Evolutionary conservation across 2,329 filamentous ascomycete genomes (phyloP).

Genomic region (Aspergillus pseudoterreus): DNA sequence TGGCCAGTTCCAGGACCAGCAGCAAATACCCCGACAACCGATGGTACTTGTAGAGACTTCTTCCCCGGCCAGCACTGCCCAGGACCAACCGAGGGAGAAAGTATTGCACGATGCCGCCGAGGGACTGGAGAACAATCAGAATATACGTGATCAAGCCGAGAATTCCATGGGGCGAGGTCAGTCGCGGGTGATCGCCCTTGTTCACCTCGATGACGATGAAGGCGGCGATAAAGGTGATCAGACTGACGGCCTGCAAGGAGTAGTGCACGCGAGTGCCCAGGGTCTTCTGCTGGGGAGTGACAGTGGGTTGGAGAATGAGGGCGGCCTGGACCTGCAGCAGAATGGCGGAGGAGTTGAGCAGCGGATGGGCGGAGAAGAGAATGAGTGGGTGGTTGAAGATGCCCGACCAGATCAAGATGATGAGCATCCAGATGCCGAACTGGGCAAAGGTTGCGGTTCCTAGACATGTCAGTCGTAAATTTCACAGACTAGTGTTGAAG

Average conservation of each 20-base stretch:
- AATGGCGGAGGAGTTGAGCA: conserved; percentile 61
- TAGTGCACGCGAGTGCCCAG: conserved; percentile 64
- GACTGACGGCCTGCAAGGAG: conserved; percentile 58
- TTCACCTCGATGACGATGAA: conserved; percentile 60
- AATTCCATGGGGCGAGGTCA: conserved; percentile 76
- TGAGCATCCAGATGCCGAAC: conserved; percentile 70
- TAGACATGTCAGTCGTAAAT: conserved; percentile 33
- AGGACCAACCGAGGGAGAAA: conserved; percentile 65
- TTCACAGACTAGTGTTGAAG: background rate
- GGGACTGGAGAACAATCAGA: conserved; percentile 66
- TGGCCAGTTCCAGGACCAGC: conserved; percentile 66
- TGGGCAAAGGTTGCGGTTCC: conserved; percentile 81
- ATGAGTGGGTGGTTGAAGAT: conserved; percentile 69
- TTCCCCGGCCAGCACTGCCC: conserved; percentile 74
- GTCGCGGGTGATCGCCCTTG: conserved; percentile 67
- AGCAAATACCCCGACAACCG: conserved; percentile 71
- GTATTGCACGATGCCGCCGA: conserved; percentile 80
- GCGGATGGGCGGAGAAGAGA: conserved; percentile 83
- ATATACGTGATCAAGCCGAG: conserved; percentile 75
- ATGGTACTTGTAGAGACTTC: conserved; percentile 87
- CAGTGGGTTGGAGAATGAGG: conserved; percentile 83
- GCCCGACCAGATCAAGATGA: conserved; percentile 71
- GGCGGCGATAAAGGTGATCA: conserved; percentile 37
- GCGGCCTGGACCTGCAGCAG: conserved; percentile 75
- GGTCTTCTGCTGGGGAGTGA: conserved; percentile 69